These are phyloP conservation scores for Aspergillus coremiiformis DNA, from an alignment of 495 filamentous ascomycete genomes.

Conservation along the genomic window DNA sequence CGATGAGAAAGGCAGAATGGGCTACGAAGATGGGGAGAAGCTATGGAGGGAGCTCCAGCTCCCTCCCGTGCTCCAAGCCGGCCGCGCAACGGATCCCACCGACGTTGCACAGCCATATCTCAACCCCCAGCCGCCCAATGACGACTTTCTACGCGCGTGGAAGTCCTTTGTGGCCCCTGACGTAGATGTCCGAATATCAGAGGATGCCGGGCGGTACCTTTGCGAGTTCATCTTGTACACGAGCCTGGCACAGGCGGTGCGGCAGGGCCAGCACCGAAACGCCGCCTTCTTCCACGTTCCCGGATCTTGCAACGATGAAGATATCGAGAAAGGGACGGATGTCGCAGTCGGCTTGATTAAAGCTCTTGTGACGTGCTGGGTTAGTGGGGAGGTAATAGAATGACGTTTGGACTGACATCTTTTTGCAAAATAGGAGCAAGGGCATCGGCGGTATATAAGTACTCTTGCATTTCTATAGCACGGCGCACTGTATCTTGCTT, in stretches of 20 bases:
- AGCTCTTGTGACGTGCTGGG: conserved; percentile 51
- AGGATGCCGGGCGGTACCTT: conserved; percentile 72
- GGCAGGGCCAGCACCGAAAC: conserved; percentile 43
- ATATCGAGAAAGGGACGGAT: conserved; percentile 52
- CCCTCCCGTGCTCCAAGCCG: conserved; percentile 29
- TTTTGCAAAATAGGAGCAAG: neutral
- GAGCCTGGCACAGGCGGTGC: conserved; percentile 51
- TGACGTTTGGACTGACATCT: too few species aligned
- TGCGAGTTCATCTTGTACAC: conserved; percentile 87
- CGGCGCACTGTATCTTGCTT: neutral
- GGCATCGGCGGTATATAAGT: neutral
- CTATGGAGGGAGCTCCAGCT: conserved; percentile 38
- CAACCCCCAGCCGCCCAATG: conserved; percentile 26
- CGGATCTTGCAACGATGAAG: conserved; percentile 44
- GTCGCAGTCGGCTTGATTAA: conserved; percentile 63
- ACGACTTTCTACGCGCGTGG: conserved; percentile 31
- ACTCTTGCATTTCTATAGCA: neutral
- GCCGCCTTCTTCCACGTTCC: conserved; percentile 80
- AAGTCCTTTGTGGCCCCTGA: conserved; percentile 25
- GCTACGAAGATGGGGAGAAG: conserved; percentile 45
- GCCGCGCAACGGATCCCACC: conserved; percentile 11
- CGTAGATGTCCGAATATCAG: conserved; percentile 55
- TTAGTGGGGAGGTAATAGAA: conserved; percentile 19
- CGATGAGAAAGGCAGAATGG: conserved; percentile 57
- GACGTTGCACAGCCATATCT: neutral